Conservation (phyloP, 2,329 filamentous ascomycete species). For the Macrophomina tecta region DNA sequence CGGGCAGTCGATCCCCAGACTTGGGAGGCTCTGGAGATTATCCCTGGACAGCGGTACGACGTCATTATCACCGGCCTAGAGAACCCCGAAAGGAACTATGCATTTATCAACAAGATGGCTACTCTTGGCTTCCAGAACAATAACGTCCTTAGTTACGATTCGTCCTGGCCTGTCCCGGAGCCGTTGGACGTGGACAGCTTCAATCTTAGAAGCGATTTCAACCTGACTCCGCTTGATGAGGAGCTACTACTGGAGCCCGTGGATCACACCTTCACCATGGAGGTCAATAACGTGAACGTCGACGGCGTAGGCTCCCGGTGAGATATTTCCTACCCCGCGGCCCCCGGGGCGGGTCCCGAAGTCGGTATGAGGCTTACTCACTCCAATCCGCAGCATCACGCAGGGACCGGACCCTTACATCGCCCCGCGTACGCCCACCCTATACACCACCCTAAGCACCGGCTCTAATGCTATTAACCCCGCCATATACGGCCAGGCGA, state of each 20-base stretch:
- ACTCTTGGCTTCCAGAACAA: slow-evolving; percentile 58
- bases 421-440: slow-evolving; percentile 68
- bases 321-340: no score
- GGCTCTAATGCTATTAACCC: slow-evolving; percentile 63
- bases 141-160: slow-evolving; percentile 47
- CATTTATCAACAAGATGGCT: slow-evolving; percentile 74
- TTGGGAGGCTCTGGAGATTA: slow-evolving; percentile 62
- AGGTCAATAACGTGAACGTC: not conserved
- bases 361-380: not conserved
- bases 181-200: slow-evolving; percentile 55
- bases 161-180: slow-evolving; percentile 29
- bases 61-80: slow-evolving; percentile 66
- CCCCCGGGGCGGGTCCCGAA: no score
- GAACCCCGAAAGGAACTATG: slow-evolving; percentile 66
- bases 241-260: slow-evolving; percentile 47
- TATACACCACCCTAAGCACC: slow-evolving; percentile 70
- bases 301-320: no score
- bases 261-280: slow-evolving; percentile 49
- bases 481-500: slow-evolving; percentile 65
- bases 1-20: slow-evolving; percentile 57
- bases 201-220: slow-evolving; percentile 68
- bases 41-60: slow-evolving; percentile 68
- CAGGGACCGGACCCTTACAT: slow-evolving; percentile 68
- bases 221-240: slow-evolving; percentile 60
- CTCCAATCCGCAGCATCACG: slow-evolving; percentile 39